These are phyloP conservation scores for Graphilbum fragrans DNA, from an alignment of 2,329 filamentous ascomycete species.

Conservation along the genomic window DNA sequence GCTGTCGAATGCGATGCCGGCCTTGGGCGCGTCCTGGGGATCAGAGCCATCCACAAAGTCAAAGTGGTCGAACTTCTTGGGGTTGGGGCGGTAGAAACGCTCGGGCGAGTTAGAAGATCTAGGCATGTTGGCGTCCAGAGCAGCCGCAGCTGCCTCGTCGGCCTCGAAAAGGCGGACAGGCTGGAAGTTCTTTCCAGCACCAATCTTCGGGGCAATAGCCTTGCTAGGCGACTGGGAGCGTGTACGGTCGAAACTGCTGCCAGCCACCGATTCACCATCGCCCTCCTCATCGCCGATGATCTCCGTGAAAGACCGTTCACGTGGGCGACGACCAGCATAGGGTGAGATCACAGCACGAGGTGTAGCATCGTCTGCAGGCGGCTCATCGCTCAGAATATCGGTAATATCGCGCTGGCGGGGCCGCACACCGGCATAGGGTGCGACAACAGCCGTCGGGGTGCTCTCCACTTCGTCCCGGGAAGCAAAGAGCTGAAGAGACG, in stretches of 20 bases:
- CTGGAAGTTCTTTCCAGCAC: slow-evolving; percentile 48
- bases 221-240: slow-evolving; percentile 30
- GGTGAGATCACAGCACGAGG: slow-evolving; percentile 17
- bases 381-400: slow-evolving; percentile 56
- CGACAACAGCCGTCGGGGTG: slow-evolving; percentile 34
- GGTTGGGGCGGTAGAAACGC: slow-evolving; percentile 50
- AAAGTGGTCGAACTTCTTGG: slow-evolving; percentile 77
- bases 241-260: slow-evolving; percentile 23
- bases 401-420: slow-evolving; percentile 55
- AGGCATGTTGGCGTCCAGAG: slow-evolving; percentile 25
- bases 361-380: slow-evolving; percentile 22
- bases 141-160: slow-evolving; percentile 16
- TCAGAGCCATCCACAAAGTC: slow-evolving; percentile 60
- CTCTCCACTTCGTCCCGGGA: slow-evolving; percentile 44
- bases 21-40: slow-evolving; percentile 31
- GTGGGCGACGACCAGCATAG: slow-evolving; percentile 45
- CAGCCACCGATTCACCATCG: slow-evolving; percentile 1
- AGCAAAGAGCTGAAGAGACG: slow-evolving; percentile 63
- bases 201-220: slow-evolving; percentile 35
- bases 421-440: slow-evolving; percentile 46
- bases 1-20: slow-evolving; percentile 27
- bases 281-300: slow-evolving; percentile 45
- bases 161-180: slow-evolving; percentile 50
- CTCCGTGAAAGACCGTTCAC: slow-evolving; percentile 58
- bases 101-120: slow-evolving; percentile 23